Evolutionary conservation across 1,284 basidiomycete genomes (phyloP).

Genomic region (Naganishia sp.): DNA sequence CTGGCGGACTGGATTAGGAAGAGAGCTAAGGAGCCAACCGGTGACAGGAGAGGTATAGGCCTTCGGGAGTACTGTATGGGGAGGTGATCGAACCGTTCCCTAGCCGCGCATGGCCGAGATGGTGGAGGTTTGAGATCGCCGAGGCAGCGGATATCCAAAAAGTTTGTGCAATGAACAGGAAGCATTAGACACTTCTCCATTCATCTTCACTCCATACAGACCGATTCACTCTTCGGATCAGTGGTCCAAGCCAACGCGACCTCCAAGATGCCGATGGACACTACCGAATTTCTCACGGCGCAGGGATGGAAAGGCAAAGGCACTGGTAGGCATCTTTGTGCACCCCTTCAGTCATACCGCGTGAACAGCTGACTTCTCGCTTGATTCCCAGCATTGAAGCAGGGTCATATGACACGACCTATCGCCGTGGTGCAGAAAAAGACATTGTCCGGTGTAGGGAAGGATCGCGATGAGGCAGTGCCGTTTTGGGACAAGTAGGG

Average conservation of each 20-base stretch:
- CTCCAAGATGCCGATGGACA: slow-evolving; percentile 67
- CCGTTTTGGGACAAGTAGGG: slow-evolving; percentile 95
- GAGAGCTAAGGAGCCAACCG: neutral
- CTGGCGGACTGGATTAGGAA: neutral
- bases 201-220: too few species aligned
- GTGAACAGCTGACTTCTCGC: slow-evolving; percentile 51
- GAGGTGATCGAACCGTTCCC: slow-evolving; percentile 6
- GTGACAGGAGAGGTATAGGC: neutral
- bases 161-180: slow-evolving; percentile 1
- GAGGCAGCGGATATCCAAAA: slow-evolving; percentile 21
- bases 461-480: slow-evolving; percentile 87
- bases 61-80: neutral
- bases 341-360: neutral
- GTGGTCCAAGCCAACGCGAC: neutral
- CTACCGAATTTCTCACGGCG: slow-evolving; percentile 71
- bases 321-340: slow-evolving; percentile 47
- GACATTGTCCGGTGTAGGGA: slow-evolving; percentile 77
- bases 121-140: slow-evolving; percentile 1
- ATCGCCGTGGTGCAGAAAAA: slow-evolving; percentile 80
- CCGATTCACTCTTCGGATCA: too few species aligned
- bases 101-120: slow-evolving; percentile 4
- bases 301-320: slow-evolving; percentile 89
- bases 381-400: slow-evolving; percentile 49
- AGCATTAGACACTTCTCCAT: neutral
- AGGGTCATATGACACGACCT: slow-evolving; percentile 60